Base-by-base conservation (phyloP, 2,329 filamentous ascomycete genomes). In the Penicillium polonicum region DNA sequence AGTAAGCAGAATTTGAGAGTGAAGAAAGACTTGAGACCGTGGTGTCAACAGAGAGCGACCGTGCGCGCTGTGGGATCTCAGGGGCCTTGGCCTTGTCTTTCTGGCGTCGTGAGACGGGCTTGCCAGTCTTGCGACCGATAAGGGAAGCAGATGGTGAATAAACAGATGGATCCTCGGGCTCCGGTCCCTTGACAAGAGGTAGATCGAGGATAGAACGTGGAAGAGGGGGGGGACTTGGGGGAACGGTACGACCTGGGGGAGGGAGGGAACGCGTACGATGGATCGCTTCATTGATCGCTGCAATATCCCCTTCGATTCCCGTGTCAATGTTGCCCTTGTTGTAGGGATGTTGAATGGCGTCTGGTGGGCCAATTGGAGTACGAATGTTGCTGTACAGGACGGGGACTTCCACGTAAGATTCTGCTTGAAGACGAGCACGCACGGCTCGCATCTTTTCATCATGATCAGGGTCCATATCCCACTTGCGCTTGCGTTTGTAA, bases 401-500 rank as follows among this genome's bases (percentile, higher is more conserved):
- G 8, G 17, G 12, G 2, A 31, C 2, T 4, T 39, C 23, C 17
- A 31, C 33, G n/a, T 29, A 27, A 10, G 35, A 35, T 25, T 33
- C 29, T 23, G 21, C 8, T 21, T 48, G 25, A 10, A 61, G 56
- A 48, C 62, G 62, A 46, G 60, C 36, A 33, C 65, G 65, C 29
- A 65, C 15, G 33, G 19, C 9, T 15, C 57, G 45, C 19, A 67
- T 31, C 25, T 67, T 65, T 45, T 69, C 66, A 23, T 68, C 68
- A 19, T 67, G 67, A 17, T 71, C 67, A 7, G 68, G 66, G 46
- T 72, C 65, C 23, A 65, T 61, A 44, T 74, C 68, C 62, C 66
- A 64, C 23, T 66, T 61, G 39, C 64, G 67, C 43, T 70, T 70
- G 23, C 68, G 72, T 55, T 68, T 66, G 55, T 57, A 59, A 9